These are phyloP conservation scores for Withania somnifera DNA, from an alignment of 305 asterid species.

Conservation along the genomic window DNA sequence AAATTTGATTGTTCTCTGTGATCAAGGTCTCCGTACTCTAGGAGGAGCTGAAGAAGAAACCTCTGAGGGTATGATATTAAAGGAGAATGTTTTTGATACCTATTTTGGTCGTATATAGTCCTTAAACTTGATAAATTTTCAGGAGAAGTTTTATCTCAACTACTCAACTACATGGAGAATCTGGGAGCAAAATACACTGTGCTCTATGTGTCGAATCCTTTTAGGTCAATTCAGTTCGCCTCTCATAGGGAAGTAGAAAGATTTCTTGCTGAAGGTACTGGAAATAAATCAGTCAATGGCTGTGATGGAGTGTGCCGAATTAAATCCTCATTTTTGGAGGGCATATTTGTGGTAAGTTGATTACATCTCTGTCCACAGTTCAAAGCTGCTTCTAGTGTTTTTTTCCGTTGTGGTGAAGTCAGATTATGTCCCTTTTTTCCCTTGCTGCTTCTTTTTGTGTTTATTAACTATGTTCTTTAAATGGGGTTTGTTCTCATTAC, in stretches of 20 bases:
- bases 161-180: constrained; percentile 50
- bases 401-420: not conserved
- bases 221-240: constrained; percentile 30
- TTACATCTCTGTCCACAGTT: not conserved
- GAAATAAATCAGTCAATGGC: constrained; percentile 18
- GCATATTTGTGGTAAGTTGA: constrained; percentile 72
- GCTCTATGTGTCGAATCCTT: constrained; percentile 76
- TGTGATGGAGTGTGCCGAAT: constrained; percentile 90
- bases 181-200: constrained; percentile 58
- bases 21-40: constrained; percentile 28
- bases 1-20: constrained; percentile 64
- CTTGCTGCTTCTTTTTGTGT: not conserved
- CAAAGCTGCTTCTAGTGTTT: constrained; percentile 4
- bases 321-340: constrained; percentile 84
- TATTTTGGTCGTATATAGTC: constrained; percentile 1
- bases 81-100: not conserved
- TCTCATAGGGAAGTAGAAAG: constrained; percentile 49
- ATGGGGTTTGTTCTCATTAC: not conserved
- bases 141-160: constrained; percentile 62
- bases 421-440: not conserved
- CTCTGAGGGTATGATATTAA: constrained; percentile 45
- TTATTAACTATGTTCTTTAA: not conserved
- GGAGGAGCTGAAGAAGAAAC: constrained; percentile 30
- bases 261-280: constrained; percentile 70
- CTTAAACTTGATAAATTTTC: constrained; percentile 24